Evolutionary conservation across 805 yeast genomes (phyloP), one percentile per base, ranked within the genome.

Genomic region (Jamesozyma gamospora): DNA sequence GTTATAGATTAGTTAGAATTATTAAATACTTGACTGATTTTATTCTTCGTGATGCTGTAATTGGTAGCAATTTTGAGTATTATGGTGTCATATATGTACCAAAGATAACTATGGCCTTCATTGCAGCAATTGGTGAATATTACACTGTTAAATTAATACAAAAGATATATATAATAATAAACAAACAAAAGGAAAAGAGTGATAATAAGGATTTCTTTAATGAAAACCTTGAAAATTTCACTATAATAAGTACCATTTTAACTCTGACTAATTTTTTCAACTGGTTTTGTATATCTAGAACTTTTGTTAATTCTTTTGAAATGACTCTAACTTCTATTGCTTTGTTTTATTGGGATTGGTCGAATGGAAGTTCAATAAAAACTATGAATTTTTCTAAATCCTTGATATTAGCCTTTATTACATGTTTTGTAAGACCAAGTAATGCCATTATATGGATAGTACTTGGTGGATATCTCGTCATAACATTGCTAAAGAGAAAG

Each of bases 291-390:
- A 67, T 76, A 30, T 79, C 95, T 1, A 70, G 99, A 46, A 77
- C 95, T 1, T 92, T 92, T 55, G 76, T 94, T 37, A 92, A 90
- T 53, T 75, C 82, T 15, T 65, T 87, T 37, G 98, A 92, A 58
- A 71, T 81, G 71, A 67, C 72, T 1, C 54, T 87, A 39, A 82
- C 92, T 0, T 66, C 78, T 0, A 60, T 74, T 8, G 87, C 87
- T 0, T 63, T 90, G 35, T 66, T 71, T 13, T 72, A 67, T 53
- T 83, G 94, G 95, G 79, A 86, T 13, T 77, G 82, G 82, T 57
- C 65, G 13, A 49, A 44, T 2, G 55, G 50, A 26, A 37, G 32
- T 3, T 29, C 35, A 5, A 42, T 58, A 4, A 37, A 47, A 5
- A 45, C 50, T 27, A 18, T 17, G 3, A 39, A 45, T 3, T 61